Base-by-base conservation (phyloP, 352 stramenopile species). In the Phytopythium delawarense region DNA sequence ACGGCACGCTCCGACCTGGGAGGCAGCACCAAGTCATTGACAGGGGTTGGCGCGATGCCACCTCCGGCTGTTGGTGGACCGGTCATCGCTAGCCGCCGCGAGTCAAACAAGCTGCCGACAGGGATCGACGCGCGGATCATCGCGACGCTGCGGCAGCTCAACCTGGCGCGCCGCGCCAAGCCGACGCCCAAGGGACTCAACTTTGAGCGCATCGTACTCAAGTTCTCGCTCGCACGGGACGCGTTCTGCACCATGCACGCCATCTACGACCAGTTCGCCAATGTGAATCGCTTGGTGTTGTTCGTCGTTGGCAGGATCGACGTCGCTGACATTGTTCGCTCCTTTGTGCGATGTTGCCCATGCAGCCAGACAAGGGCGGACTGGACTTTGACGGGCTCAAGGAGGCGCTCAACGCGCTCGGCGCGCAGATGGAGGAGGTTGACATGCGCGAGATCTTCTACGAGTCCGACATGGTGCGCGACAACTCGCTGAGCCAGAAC, bases 391-490 rank as follows among this genome's bases (percentile, higher is more conserved):
- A 88, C 32, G 81, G 81, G 1, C 77, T 94, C 44, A 90, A 87
- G 57, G 69, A 70, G 8, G 79, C 73, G 3, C 62, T 95, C 9
- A 71, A 76, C 21, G 66, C 71, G 16, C 63, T 94, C 13, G 84
- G 84, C 0, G 80, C 81, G 20, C 68, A 84, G 13, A 91, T 91
- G 67, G 75, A 88, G 32, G 78, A 90, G 57, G 66, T 72, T 4
- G 83, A 89, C 48, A 75, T 92, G 71, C 67, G 71, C 8, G 82
- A 92, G 55, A 87, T 94, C 62, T 94, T 94, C 63, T 90, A 93
- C 65, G 87, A 94, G 69, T 91, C 85, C n/a, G 87, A 96, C 72
- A 89, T 96, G 75, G 84, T 91, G 63, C 81, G 85, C 44, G 85
- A 96, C 73, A 91, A 92, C 60, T 79, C 76, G 30, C 59, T 96